Evolutionary conservation across 306 rosid species (phyloP).

Genomic region (Vigna reflexopilosa): DNA sequence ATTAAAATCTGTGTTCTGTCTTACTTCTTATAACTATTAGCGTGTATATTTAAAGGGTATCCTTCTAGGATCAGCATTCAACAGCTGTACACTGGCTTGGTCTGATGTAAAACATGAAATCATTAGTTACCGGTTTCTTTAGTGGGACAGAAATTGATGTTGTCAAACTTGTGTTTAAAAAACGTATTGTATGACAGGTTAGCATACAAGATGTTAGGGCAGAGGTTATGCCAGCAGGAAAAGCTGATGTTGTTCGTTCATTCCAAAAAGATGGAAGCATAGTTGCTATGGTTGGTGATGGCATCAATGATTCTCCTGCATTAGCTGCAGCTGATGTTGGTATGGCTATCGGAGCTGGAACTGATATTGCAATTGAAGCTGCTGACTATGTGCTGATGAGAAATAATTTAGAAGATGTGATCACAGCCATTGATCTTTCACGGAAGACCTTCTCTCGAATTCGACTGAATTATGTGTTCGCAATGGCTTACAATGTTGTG

Average conservation of each 20-base stretch:
- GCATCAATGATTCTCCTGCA: conserved; percentile 97
- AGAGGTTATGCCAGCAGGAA: conserved; percentile 98
- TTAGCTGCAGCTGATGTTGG: conserved; percentile 96
- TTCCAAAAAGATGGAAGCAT: conserved; percentile 84
- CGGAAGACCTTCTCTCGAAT: conserved; percentile 86
- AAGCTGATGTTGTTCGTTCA: conserved; percentile 77
- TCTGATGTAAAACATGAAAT: conserved; percentile 7
- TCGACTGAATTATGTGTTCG: conserved; percentile 80
- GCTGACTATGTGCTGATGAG: conserved; percentile 91
- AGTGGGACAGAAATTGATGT: conserved; percentile 30
- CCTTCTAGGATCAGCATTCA: conserved; percentile 5
- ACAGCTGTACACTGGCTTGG: not conserved
- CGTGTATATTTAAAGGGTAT: conserved; percentile 31
- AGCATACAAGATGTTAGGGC: conserved; percentile 90
- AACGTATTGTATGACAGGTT: conserved; percentile 63
- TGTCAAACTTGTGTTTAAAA: conserved; percentile 5
- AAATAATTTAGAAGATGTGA: conserved; percentile 93
- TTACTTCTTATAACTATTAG: conserved; percentile 29
- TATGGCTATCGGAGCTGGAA: conserved; percentile 98
- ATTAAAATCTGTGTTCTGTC: conserved; percentile 35
- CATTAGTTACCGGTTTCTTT: conserved; percentile 19
- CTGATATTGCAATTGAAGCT: conserved; percentile 96
- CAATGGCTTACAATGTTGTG: conserved; percentile 87
- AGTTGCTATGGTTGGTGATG: conserved; percentile 99
- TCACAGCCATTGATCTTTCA: conserved; percentile 95